Evolutionary conservation across 2,329 filamentous ascomycete species (phyloP).

Genomic region (Aspergillus niger): DNA sequence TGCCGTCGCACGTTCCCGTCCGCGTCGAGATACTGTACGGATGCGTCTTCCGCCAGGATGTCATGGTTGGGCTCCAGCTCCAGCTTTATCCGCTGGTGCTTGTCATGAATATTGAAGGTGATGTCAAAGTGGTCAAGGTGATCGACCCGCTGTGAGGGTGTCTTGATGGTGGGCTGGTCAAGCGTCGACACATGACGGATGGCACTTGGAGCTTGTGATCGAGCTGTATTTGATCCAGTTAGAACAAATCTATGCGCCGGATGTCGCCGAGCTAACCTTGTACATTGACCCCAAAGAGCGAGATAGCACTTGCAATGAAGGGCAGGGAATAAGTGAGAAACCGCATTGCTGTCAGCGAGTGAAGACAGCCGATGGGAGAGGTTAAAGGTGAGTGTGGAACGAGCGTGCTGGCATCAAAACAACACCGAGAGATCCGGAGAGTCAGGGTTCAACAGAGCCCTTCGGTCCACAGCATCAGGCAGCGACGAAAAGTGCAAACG

Average conservation of each 20-base stretch:
- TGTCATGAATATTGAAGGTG: conserved; percentile 71
- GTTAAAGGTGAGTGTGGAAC: not conserved
- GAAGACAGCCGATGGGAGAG: conserved; percentile 9
- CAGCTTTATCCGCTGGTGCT: conserved; percentile 71
- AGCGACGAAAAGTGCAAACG: conserved; percentile 16
- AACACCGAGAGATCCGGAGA: not conserved
- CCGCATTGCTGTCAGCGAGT: conserved; percentile 27
- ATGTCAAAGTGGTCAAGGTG: conserved; percentile 83
- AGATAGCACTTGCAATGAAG: conserved; percentile 29
- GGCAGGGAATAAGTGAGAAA: conserved; percentile 28
- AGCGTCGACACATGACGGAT: conserved; percentile 72
- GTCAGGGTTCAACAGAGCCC: not conserved
- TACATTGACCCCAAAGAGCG: conserved; percentile 23
- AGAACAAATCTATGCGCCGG: not conserved
- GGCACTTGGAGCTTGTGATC: conserved; percentile 74
- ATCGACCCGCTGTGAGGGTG: conserved; percentile 75
- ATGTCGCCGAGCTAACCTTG: conserved; percentile 17
- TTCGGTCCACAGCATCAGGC: conserved; percentile 19
- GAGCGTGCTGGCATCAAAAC: no score
- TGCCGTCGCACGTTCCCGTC: conserved; percentile 68
- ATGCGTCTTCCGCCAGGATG: conserved; percentile 75
- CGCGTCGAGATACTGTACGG: conserved; percentile 68
- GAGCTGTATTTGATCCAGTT: conserved; percentile 49
- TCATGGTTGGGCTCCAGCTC: conserved; percentile 88
- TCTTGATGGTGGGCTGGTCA: conserved; percentile 74